Percentiles rank a stretch among this genome's conserved stretches.
Conservation (phyloP, 148 eudicot species). For the Oxyria digyna region DNA sequence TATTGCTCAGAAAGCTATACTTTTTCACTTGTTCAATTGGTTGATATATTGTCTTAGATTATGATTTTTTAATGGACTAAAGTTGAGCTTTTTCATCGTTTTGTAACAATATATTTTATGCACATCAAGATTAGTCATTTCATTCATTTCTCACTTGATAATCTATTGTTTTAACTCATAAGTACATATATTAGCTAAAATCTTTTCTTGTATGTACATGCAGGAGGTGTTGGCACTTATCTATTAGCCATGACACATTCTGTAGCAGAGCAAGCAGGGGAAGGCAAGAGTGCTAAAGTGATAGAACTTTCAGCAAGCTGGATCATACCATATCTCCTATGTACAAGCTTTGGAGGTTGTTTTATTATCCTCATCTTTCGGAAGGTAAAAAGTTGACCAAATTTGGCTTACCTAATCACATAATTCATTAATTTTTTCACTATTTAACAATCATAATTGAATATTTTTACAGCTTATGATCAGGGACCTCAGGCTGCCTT, state of each 20-base stretch:
- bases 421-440: background rate
- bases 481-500: slow-evolving; percentile 30
- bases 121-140: no score
- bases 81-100: no score
- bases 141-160: no score
- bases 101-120: no score
- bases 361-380: slow-evolving; percentile 72
- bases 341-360: slow-evolving; percentile 77
- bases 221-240: slow-evolving; percentile 91
- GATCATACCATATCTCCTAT: slow-evolving; percentile 73
- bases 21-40: background rate
- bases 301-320: slow-evolving; percentile 45
- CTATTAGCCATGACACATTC: slow-evolving; percentile 65
- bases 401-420: background rate
- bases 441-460: background rate
- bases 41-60: background rate
- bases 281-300: slow-evolving; percentile 26
- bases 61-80: no score
- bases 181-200: background rate
- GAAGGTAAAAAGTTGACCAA: slow-evolving; percentile 29
- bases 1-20: no score
- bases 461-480: slow-evolving; percentile 27
- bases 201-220: background rate
- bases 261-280: slow-evolving; percentile 40
- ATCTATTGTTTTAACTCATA: no score